Percentiles rank a stretch among this genome's conserved stretches.
Evolutionary conservation across 306 rosid species (phyloP).

Genomic region (Betula pendula): DNA sequence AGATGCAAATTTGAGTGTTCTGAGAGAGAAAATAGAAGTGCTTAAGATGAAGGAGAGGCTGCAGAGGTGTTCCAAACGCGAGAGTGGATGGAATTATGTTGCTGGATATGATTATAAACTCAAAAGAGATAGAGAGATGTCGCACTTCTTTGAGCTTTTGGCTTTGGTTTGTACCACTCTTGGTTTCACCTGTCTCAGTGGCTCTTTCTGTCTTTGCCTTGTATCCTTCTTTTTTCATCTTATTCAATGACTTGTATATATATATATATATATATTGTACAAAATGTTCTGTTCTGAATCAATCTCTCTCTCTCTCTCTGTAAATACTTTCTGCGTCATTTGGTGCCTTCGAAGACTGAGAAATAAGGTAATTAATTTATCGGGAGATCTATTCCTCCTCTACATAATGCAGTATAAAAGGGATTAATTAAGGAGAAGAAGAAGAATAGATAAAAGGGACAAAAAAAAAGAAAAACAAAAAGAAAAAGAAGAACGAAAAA

Average conservation of each 20-base stretch:
- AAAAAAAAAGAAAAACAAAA: too few species aligned
- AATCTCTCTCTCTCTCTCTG: neutral
- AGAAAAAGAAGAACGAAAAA: too few species aligned
- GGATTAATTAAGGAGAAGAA: too few species aligned
- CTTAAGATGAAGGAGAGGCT: conserved; percentile 55
- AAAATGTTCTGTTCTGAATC: neutral
- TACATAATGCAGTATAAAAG: too few species aligned
- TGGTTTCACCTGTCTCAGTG: conserved; percentile 46
- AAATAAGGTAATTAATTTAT: too few species aligned
- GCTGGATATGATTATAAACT: conserved; percentile 8
- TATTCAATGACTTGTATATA: conserved; percentile 14
- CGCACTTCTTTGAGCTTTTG: conserved; percentile 26
- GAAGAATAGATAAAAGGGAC: too few species aligned
- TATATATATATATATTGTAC: neutral
- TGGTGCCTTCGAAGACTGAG: too few species aligned
- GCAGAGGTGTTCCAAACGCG: conserved; percentile 42
- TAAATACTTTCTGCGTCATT: neutral
- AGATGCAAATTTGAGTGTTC: conserved; percentile 46
- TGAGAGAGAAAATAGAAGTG: conserved; percentile 49
- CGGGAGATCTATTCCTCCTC: too few species aligned
- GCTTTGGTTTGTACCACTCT: conserved; percentile 39
- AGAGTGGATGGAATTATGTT: conserved; percentile 56
- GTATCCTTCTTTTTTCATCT: conserved; percentile 42
- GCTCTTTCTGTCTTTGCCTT: conserved; percentile 45
- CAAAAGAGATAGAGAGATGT: conserved; percentile 27